Evolutionary conservation across 2,329 filamentous ascomycete genomes (phyloP).

Genomic region (Phoma sp.): DNA sequence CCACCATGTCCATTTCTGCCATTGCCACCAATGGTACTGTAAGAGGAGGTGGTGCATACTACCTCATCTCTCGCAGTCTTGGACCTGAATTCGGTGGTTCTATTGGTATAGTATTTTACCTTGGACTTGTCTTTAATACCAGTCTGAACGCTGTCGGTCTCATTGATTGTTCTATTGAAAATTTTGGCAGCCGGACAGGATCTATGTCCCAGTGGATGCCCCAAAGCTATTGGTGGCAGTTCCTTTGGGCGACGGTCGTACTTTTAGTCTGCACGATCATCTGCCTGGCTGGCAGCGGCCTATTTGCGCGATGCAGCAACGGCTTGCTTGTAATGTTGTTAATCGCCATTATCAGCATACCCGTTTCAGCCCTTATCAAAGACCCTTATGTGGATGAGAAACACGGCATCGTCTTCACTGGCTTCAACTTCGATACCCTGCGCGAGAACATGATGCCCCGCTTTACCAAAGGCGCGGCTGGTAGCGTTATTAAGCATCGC

Average conservation of each 20-base stretch:
- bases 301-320: slow-evolving; percentile 82
- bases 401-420: slow-evolving; percentile 76
- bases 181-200: slow-evolving; percentile 66
- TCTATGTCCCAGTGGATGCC: slow-evolving; percentile 66
- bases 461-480: slow-evolving; percentile 66
- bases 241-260: slow-evolving; percentile 75
- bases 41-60: slow-evolving; percentile 85
- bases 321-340: slow-evolving; percentile 73
- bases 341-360: slow-evolving; percentile 79
- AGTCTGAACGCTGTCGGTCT: slow-evolving; percentile 87
- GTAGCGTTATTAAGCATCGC: slow-evolving; percentile 65
- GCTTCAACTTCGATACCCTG: slow-evolving; percentile 73
- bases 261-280: slow-evolving; percentile 74
- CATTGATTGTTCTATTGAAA: slow-evolving; percentile 80
- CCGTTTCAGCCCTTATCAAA: slow-evolving; percentile 73
- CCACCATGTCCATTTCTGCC: slow-evolving; percentile 83
- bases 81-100: slow-evolving; percentile 83
- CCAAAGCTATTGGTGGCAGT: slow-evolving; percentile 76
- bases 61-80: slow-evolving; percentile 82
- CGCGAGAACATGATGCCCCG: slow-evolving; percentile 74
- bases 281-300: slow-evolving; percentile 78
- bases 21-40: slow-evolving; percentile 91
- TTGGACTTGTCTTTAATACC: slow-evolving; percentile 83
- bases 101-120: slow-evolving; percentile 85
- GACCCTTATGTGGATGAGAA: slow-evolving; percentile 69